These are phyloP conservation scores for Sugiyamaella xylanicola DNA, from an alignment of 1,139 yeast species.

Conservation along the genomic window DNA sequence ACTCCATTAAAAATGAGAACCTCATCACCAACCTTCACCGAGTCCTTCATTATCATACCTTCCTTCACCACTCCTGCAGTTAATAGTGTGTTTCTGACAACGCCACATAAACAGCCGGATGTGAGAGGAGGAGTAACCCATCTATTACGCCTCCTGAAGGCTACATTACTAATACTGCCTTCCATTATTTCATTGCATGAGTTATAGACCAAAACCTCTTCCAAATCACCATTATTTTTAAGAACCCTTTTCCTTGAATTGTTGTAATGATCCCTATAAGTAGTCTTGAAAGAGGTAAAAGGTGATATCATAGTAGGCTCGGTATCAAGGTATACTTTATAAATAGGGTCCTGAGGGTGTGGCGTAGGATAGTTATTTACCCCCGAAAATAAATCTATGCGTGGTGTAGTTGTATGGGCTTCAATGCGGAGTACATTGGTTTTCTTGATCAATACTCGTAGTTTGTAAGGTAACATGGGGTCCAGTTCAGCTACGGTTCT, in stretches of 20 bases:
- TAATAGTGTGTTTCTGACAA: slow-evolving; percentile 67
- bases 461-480: slow-evolving; percentile 53
- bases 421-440: slow-evolving; percentile 57
- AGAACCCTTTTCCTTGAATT: slow-evolving; percentile 56
- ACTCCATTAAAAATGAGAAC: slow-evolving; percentile 78
- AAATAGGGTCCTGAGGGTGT: slow-evolving; percentile 42
- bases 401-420: slow-evolving; percentile 47
- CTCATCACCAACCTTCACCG: slow-evolving; percentile 61
- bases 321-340: slow-evolving; percentile 65
- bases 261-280: slow-evolving; percentile 64
- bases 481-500: slow-evolving; percentile 43
- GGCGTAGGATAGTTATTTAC: slow-evolving; percentile 33
- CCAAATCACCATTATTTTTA: slow-evolving; percentile 26
- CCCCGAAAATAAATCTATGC: slow-evolving; percentile 52
- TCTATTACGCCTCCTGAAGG: slow-evolving; percentile 54
- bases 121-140: slow-evolving; percentile 83
- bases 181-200: slow-evolving; percentile 66
- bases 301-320: slow-evolving; percentile 61
- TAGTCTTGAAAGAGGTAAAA: slow-evolving; percentile 88
- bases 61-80: slow-evolving; percentile 59
- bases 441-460: slow-evolving; percentile 57
- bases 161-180: slow-evolving; percentile 83
- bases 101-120: slow-evolving; percentile 87
- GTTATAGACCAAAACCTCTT: slow-evolving; percentile 75
- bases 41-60: slow-evolving; percentile 49